Percentiles rank a stretch among this genome's conserved stretches.
Evolutionary conservation across 1,139 yeast genomes (phyloP).

Genomic region (Lodderomyces metapsilosis): DNA sequence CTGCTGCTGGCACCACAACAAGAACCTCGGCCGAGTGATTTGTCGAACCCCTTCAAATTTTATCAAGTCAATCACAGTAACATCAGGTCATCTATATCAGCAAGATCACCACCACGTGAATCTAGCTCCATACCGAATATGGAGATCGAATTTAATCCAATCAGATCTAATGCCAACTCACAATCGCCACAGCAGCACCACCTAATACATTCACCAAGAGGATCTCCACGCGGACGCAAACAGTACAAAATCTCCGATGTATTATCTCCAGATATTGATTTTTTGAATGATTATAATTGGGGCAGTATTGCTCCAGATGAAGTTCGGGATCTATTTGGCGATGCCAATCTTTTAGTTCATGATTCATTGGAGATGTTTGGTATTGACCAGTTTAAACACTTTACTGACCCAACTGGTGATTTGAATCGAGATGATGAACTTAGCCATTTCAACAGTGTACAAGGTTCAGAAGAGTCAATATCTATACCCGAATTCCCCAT

Average conservation of each 20-base stretch:
- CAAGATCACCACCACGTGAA: not conserved
- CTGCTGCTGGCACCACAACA: not conserved
- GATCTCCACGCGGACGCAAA: slow-evolving; percentile 4
- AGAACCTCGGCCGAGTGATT: not conserved
- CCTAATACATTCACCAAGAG: slow-evolving; percentile 3
- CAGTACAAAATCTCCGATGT: slow-evolving; percentile 21
- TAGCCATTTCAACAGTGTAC: not conserved
- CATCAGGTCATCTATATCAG: not conserved
- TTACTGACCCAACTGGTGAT: not conserved
- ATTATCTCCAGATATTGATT: slow-evolving; percentile 17
- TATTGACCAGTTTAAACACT: not conserved
- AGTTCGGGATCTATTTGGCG: slow-evolving; percentile 38
- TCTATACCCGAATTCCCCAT: not conserved
- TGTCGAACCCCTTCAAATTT: not conserved
- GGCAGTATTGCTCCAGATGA: slow-evolving; percentile 15
- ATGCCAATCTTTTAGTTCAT: slow-evolving; percentile 50
- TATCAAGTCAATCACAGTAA: slow-evolving; percentile 6
- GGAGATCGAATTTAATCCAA: not conserved
- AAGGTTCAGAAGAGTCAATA: not conserved
- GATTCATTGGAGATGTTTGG: slow-evolving; percentile 27
- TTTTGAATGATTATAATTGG: slow-evolving; percentile 12
- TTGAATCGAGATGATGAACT: not conserved
- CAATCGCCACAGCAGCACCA: not conserved
- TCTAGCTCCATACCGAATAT: not conserved
- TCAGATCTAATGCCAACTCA: too few species aligned